These are phyloP conservation scores for Cicer chorassanicum DNA, from an alignment of 306 rosid species.

Conservation along the genomic window DNA sequence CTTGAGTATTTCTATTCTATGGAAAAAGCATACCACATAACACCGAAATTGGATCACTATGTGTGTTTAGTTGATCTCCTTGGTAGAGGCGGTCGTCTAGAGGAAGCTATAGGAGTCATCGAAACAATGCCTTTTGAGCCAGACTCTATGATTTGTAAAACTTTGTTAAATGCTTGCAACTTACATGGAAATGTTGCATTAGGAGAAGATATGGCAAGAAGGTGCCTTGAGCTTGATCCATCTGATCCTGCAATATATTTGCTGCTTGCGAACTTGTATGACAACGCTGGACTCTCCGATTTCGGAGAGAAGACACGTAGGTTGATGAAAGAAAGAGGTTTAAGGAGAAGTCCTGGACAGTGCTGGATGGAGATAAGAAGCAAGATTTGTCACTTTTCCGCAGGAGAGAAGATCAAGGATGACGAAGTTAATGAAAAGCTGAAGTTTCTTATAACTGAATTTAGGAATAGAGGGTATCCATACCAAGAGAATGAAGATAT, in stretches of 20 bases:
- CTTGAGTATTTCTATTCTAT: constrained; percentile 63
- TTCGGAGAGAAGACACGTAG: constrained; percentile 59
- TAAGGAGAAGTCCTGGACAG: constrained; percentile 55
- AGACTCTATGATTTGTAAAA: constrained; percentile 59
- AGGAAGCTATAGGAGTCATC: constrained; percentile 65
- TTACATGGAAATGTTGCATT: constrained; percentile 58
- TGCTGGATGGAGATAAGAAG: constrained; percentile 64
- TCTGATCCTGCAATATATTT: constrained; percentile 63
- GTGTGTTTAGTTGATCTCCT: constrained; percentile 69
- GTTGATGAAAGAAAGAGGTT: constrained; percentile 66
- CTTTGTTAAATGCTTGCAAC: constrained; percentile 67
- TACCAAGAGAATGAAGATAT: constrained; percentile 47
- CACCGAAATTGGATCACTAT: constrained; percentile 61
- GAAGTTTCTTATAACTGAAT: constrained; percentile 48
- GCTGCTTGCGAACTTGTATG: constrained; percentile 67
- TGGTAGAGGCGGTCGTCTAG: constrained; percentile 66
- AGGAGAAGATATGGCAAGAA: constrained; percentile 72
- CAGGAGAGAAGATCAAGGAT: constrained; percentile 51
- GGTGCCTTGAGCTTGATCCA: constrained; percentile 67
- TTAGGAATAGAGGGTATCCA: constrained; percentile 50
- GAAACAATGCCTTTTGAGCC: constrained; percentile 61
- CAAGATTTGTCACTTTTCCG: constrained; percentile 55
- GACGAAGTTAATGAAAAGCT: constrained; percentile 48
- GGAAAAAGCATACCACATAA: constrained; percentile 54
- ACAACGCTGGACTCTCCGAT: constrained; percentile 55